Conservation (phyloP, 768 basidiomycete genomes). For the Rhizopogon sp. region DNA sequence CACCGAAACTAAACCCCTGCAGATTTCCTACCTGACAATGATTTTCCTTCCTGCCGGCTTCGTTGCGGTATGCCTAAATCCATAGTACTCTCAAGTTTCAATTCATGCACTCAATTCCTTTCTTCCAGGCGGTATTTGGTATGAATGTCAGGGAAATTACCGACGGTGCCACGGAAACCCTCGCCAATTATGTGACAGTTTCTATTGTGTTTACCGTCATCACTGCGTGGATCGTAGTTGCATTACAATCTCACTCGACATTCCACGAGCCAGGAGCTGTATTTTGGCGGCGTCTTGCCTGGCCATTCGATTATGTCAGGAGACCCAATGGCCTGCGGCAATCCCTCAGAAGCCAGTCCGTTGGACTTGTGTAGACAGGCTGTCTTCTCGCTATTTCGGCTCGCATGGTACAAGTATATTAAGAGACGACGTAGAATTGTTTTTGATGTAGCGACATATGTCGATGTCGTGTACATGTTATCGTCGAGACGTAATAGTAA, state of each 20-base stretch:
- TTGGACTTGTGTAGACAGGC: neutral
- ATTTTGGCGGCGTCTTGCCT: constrained; percentile 10
- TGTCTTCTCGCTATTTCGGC: neutral
- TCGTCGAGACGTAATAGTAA: too few relatives aligned
- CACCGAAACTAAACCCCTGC: constrained; percentile 7
- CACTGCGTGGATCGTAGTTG: constrained; percentile 49
- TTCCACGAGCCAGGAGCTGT: constrained; percentile 8
- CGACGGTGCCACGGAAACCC: constrained; percentile 15
- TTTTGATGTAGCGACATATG: neutral
- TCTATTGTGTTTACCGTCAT: constrained; percentile 40
- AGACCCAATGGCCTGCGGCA: neutral
- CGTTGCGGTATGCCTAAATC: constrained; percentile 18
- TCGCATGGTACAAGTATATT: neutral
- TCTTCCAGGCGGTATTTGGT: constrained; percentile 10
- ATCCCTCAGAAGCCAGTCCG: neutral
- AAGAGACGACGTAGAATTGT: neutral
- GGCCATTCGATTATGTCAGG: constrained; percentile 18
- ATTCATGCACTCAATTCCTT: neutral
- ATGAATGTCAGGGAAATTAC: constrained; percentile 17
- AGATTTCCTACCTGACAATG: constrained; percentile 53
- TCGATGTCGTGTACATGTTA: neutral
- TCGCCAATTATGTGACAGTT: constrained; percentile 31
- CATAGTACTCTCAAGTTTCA: neutral
- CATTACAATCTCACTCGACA: constrained; percentile 33
- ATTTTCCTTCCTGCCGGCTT: constrained; percentile 52